Evolutionary conservation across 176 grass and related monocot species (phyloP), one percentile per base, ranked within the genome.

Genomic region (Otatea glauca): DNA sequence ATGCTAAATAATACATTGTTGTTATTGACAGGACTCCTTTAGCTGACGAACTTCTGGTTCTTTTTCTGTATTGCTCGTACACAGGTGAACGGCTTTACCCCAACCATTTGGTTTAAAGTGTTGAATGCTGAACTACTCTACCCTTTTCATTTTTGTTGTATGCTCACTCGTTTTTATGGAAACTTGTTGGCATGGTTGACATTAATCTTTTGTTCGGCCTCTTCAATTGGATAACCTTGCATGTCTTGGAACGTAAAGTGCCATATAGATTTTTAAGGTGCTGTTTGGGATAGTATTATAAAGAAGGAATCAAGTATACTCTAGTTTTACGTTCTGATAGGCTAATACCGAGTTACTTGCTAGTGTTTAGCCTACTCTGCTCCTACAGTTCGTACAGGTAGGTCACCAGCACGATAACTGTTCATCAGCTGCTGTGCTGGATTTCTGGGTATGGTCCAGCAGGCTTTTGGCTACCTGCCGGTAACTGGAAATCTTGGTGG

Each of bases 1-100:
- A 82, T 61, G 55, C 63, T 81, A 76, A 83, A 80, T 53, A 20
- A 62, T 47, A 35, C 5, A 18, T 60, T 78, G 17, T 76, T 74
- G 2, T 75, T 86, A 58, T 65, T 79, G 59, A 51, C 88, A 96
- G 96, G 72, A 81, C 42, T 69, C 93, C 93, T 88, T 85, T 96
- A 65, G 88, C 92, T 65, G 93, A 99, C 20, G 96, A 96, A 86
- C 65, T 88, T 83, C 69, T 96, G 53, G 79, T 99, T 78, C 84
- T 99, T 75, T 47, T 94, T 71, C 65, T 96, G 45, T 99, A 96
- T 79, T 91, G 90, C 43, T 67, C 49, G 16, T 94, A 89, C 72
- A 92, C 93, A 91, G 93, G 97, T 96, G 21, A 66, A 14, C 9
- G 60, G 27, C 72, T 56, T 44, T 55, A 49, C 74, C 68, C 29